These are phyloP conservation scores for thale cress (Arabidopsis thaliana) DNA, from an alignment of 345 rosid genomes.

Conservation along the genomic window TAIR10.1 NC_003076.8:18417001-18417500, in stretches of 20 bases:
- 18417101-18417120: conserved; percentile 30
- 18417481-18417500: conserved; percentile 49
- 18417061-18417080: conserved; percentile 48
- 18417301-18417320: conserved; percentile 36
- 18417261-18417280: conserved; percentile 6
- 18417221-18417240: conserved; percentile 63
- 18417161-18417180: conserved; percentile 59
- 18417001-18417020: conserved; percentile 64
- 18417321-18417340: conserved; percentile 71
- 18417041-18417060: conserved; percentile 68
- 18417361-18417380: conserved; percentile 42
- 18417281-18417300: neutral
- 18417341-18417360: conserved; percentile 56
- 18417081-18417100: conserved; percentile 24
- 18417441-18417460: conserved; percentile 55
- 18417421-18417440: conserved; percentile 55
- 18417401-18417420: neutral
- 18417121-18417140: conserved; percentile 33
- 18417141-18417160: conserved; percentile 49
- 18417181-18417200: conserved; percentile 62
- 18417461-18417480: conserved; percentile 57
- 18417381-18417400: conserved; percentile 39
- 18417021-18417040: conserved; percentile 66
- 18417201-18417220: conserved; percentile 56
- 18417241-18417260: conserved; percentile 63